phyloP scores from a whole-genome alignment of 2,329 filamentous ascomycete species.

The Knufia petricola region DNA sequence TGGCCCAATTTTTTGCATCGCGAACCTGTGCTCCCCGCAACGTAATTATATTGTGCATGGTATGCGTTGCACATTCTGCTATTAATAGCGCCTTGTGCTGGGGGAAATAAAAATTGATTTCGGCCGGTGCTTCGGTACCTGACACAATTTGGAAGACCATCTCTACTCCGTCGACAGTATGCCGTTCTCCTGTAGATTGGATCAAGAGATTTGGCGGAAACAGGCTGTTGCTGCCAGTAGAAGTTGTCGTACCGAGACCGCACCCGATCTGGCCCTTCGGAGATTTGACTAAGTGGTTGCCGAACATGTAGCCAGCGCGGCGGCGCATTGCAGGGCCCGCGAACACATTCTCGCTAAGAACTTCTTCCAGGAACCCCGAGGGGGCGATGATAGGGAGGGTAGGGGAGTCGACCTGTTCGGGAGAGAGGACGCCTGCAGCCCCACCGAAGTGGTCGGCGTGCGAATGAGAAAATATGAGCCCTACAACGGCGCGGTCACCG shows the following conservation, averaged over 20 bases:
- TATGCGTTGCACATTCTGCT: constrained; percentile 33
- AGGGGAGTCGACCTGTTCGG: too few relatives aligned
- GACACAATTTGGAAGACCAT: constrained; percentile 36
- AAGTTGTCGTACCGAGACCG: constrained; percentile 29
- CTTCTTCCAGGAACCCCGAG: constrained; percentile 32
- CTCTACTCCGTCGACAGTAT: constrained; percentile 28
- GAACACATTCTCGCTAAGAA: constrained; percentile 32
- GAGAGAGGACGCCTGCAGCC: constrained; percentile 14
- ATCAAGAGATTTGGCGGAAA: constrained; percentile 30
- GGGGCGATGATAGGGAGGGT: constrained; percentile 26
- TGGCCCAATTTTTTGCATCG: constrained; percentile 33
- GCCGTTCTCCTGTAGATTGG: constrained; percentile 26
- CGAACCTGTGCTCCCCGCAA: constrained; percentile 34
- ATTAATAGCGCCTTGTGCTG: constrained; percentile 30
- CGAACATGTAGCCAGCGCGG: constrained; percentile 35
- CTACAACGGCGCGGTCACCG: constrained; percentile 22
- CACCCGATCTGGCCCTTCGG: constrained; percentile 28
- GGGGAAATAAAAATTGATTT: constrained; percentile 36
- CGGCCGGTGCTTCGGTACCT: constrained; percentile 35
- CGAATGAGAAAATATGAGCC: constrained; percentile 34
- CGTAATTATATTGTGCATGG: constrained; percentile 36
- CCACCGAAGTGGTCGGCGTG: constrained; percentile 35
- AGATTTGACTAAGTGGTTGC: constrained; percentile 24
- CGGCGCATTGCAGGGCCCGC: constrained; percentile 33
- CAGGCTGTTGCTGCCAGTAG: constrained; percentile 26